These are phyloP conservation scores for Paraglomus brasilianum DNA, from an alignment of 192 early-diverging fungal genomes.

Conservation along the genomic window DNA sequence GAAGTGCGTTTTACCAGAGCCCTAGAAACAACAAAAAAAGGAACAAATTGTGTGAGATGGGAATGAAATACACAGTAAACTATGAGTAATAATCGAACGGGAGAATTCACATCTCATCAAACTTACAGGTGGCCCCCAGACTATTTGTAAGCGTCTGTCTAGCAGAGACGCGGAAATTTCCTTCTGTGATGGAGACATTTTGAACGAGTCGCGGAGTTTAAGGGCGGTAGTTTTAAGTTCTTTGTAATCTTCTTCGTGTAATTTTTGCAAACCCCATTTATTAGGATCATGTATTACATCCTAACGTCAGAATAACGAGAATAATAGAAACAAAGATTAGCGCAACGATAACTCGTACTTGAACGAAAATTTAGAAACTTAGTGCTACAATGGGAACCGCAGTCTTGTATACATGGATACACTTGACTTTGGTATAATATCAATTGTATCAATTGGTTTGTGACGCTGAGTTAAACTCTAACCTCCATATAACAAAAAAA, in stretches of 20 bases:
- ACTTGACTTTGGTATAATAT: too few relatives aligned
- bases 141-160: slow-evolving; percentile 41
- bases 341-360: too few relatives aligned
- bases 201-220: slow-evolving; percentile 35
- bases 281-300: slow-evolving; percentile 43
- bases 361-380: too few relatives aligned
- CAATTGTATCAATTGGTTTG: too few relatives aligned
- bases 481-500: background rate
- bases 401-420: too few relatives aligned
- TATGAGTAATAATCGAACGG: background rate
- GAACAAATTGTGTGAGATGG: background rate
- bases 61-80: background rate
- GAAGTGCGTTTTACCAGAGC: slow-evolving; percentile 55
- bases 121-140: slow-evolving; percentile 53
- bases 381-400: too few relatives aligned
- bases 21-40: slow-evolving; percentile 31
- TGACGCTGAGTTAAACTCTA: background rate
- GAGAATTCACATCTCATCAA: background rate
- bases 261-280: slow-evolving; percentile 37
- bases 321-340: background rate
- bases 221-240: slow-evolving; percentile 39
- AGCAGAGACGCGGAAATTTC: slow-evolving; percentile 40
- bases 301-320: slow-evolving; percentile 29
- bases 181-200: slow-evolving; percentile 47
- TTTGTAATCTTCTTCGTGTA: slow-evolving; percentile 18